A percentile compares a stretch with the other conserved stretches of the same genome.
Evolutionary conservation across 768 basidiomycete species (phyloP).

Genomic region (Cystofilobasidium macerans): DNA sequence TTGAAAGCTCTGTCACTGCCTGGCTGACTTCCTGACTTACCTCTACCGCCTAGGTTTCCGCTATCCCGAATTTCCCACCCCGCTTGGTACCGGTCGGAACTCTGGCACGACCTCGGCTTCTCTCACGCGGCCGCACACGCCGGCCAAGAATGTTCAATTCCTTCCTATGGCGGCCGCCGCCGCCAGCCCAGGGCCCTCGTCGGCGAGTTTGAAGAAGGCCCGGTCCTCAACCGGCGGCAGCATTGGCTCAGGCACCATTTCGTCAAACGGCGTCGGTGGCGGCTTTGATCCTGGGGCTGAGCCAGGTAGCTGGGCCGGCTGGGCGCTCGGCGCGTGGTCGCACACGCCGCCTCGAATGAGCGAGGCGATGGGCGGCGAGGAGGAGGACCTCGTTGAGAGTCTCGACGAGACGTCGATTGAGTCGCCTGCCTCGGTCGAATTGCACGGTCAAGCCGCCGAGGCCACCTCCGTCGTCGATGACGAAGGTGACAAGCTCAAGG

Average conservation of each 20-base stretch:
- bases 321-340: slow-evolving; percentile 14
- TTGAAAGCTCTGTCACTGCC: background rate
- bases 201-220: background rate
- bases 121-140: slow-evolving; percentile 1
- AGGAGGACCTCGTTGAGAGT: slow-evolving; percentile 2
- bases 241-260: too few relatives aligned
- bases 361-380: slow-evolving; percentile 21
- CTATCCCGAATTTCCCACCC: slow-evolving; percentile 16
- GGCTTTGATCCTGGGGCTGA: background rate
- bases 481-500: background rate
- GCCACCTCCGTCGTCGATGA: background rate
- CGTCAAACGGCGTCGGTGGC: background rate
- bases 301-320: background rate
- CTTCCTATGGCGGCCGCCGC: background rate
- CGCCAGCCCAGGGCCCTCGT: background rate
- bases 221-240: too few relatives aligned
- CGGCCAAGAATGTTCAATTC: slow-evolving; percentile 3
- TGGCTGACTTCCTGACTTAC: background rate
- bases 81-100: slow-evolving; percentile 1
- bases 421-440: background rate
- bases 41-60: slow-evolving; percentile 8
- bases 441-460: background rate
- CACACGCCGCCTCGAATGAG: slow-evolving; percentile 25
- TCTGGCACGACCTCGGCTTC: background rate
- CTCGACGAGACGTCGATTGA: background rate